Conservation (phyloP, 208 protist species). For the Herpetomonas samuelpessoai region DNA sequence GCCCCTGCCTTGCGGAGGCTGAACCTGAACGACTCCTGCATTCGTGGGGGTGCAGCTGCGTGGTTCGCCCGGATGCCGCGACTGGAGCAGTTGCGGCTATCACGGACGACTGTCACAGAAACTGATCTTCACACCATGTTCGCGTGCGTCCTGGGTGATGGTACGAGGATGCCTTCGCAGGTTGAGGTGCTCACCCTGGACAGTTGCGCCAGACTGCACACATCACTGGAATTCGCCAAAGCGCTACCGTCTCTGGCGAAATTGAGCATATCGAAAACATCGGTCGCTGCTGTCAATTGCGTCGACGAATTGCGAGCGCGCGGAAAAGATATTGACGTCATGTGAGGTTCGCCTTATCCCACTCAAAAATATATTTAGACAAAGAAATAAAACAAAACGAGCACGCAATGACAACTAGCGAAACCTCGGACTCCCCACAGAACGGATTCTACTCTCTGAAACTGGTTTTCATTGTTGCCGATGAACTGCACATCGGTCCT, state of each 20-base stretch:
- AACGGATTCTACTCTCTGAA: too few species aligned
- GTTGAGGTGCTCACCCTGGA: conserved; percentile 30
- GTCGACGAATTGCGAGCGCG: background rate
- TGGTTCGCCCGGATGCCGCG: conserved; percentile 33
- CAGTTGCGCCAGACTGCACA: conserved; percentile 30
- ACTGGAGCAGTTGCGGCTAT: conserved; percentile 31
- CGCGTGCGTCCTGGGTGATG: background rate
- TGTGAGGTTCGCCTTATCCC: too few species aligned
- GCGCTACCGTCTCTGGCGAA: background rate
- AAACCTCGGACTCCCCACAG: too few species aligned
- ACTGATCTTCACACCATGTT: conserved; percentile 21
- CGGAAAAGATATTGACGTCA: background rate
- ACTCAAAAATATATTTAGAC: too few species aligned
- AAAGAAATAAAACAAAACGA: too few species aligned
- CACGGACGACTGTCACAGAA: conserved; percentile 40
- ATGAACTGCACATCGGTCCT: too few species aligned
- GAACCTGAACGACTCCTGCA: conserved; percentile 13
- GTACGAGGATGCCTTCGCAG: conserved; percentile 5
- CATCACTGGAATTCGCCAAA: conserved; percentile 25
- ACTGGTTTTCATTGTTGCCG: too few species aligned
- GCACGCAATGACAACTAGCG: too few species aligned
- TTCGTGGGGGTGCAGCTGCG: conserved; percentile 15
- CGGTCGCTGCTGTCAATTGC: background rate
- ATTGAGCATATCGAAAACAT: background rate
- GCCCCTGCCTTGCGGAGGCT: conserved; percentile 5